Percentiles rank a stretch among this genome's conserved stretches.
These are phyloP conservation scores for Pseudotulostoma volvatum DNA, from an alignment of 495 filamentous ascomycete genomes.

Conservation along the genomic window DNA sequence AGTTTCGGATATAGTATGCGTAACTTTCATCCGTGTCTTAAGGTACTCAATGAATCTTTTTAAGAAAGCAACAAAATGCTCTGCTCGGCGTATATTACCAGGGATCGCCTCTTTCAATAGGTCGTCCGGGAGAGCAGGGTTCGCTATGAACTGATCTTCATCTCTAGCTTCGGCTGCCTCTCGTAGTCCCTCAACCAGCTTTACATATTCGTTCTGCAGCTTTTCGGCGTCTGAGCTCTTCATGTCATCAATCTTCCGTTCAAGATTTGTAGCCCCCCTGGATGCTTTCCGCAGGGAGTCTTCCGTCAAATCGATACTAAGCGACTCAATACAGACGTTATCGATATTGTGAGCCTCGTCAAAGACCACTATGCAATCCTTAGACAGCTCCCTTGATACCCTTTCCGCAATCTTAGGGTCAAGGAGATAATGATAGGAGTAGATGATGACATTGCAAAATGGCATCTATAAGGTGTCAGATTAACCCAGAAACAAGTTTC, in stretches of 20 bases:
- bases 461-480: too few relatives aligned
- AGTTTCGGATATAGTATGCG: conserved; percentile 92
- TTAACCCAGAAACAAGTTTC: conserved; percentile 1
- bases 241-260: conserved; percentile 83
- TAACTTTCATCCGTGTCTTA: conserved; percentile 96
- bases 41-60: conserved; percentile 96
- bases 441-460: conserved; percentile 97
- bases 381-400: conserved; percentile 90
- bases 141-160: conserved; percentile 94
- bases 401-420: conserved; percentile 97
- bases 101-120: conserved; percentile 70
- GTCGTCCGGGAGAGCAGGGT: conserved; percentile 39
- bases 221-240: conserved; percentile 81
- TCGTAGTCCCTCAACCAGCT: conserved; percentile 82
- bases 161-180: conserved; percentile 75
- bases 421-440: conserved; percentile 95
- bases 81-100: conserved; percentile 87
- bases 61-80: conserved; percentile 91
- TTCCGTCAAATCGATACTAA: conserved; percentile 92
- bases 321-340: conserved; percentile 96
- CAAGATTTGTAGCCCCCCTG: conserved; percentile 74
- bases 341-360: conserved; percentile 99
- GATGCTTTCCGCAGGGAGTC: conserved; percentile 82
- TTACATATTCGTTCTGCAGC: conserved; percentile 85
- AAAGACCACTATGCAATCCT: conserved; percentile 97